Base-by-base conservation (phyloP, 2,329 filamentous ascomycete species). In the Alternaria postmessia region DNA sequence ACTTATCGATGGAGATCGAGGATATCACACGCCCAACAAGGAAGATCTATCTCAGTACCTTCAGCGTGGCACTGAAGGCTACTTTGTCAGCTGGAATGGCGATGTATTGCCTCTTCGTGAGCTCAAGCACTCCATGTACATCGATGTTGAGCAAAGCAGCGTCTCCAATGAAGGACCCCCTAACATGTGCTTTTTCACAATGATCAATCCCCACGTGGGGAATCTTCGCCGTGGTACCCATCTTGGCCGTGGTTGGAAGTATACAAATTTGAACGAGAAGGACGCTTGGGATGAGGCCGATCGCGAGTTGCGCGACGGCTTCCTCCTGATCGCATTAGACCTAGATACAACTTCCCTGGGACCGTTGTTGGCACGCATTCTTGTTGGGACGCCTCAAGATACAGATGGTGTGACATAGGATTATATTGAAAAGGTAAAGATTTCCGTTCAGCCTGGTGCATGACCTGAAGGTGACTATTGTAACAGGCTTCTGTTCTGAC, bases 81-180 rank as follows among this genome's bases (percentile, higher is more conserved):
- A 4, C 38, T 7, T 4, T 5, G 16, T 39, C n/a, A 12, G 7
- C 16, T 16, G 20, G 9, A n/a, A 39, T 12, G 5, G 20, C 11
- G n/a, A 11, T 5, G 28, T 54, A 12, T 6, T 8, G 14, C 51
- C 51, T 11, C 30, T 4, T 32, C 30, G 3, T 32, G 7, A 32
- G 30, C 11, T 11, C 3, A 32, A 12, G 11, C 30, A 32, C 11
- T 32, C 30, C 9, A 32, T 32, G 30, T 32, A 1, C 30, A 32
- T 32, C 30, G 30, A 32, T 32, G 8, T 9, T 32, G 30, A 32
- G 9, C 11, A 32, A 2, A 32, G 11, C 11, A 12, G 9, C 8
- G 5, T 1, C 30, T 1, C 30, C 8, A 5, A 32, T 12, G 1
- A 32, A 0, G 1, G 9, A 32, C 9, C 1, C 0, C 24, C 6